Percentiles rank a stretch among this genome's conserved stretches.
phyloP scores from a whole-genome alignment of 2,329 filamentous ascomycete species.

The Fusarium tupiense region DNA sequence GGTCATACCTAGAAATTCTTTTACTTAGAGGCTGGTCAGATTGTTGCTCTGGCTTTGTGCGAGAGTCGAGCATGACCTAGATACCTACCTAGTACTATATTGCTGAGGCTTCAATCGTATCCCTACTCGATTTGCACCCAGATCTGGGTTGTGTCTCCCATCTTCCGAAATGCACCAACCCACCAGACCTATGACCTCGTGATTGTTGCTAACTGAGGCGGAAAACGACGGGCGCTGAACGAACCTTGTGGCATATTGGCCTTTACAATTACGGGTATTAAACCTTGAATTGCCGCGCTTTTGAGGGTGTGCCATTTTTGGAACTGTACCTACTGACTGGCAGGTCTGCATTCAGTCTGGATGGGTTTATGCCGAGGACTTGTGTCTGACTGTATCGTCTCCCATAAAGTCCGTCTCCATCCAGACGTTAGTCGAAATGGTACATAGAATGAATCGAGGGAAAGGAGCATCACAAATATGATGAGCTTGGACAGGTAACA shows the following conservation, averaged over 20 bases:
- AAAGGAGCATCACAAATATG: not conserved
- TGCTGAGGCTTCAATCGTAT: not conserved
- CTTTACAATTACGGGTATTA: slow-evolving; percentile 22
- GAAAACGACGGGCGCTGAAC: slow-evolving; percentile 19
- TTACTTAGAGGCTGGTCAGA: not conserved
- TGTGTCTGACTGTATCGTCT: not conserved
- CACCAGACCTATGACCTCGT: slow-evolving; percentile 11
- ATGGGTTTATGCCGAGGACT: not conserved
- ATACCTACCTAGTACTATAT: no score
- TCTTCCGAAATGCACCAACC: not conserved
- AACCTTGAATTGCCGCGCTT: slow-evolving; percentile 26
- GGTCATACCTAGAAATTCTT: not conserved
- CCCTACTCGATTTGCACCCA: not conserved
- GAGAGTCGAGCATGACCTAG: not conserved
- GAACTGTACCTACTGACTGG: not conserved
- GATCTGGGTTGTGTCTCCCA: not conserved
- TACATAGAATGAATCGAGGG: not conserved
- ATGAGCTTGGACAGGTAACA: not conserved
- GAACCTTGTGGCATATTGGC: slow-evolving; percentile 13
- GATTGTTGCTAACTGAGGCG: slow-evolving; percentile 15
- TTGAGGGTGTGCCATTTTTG: not conserved
- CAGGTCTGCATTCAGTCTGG: not conserved
- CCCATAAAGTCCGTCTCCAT: not conserved
- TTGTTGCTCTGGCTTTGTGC: not conserved
- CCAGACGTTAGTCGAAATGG: not conserved